Evolutionary conservation across 768 basidiomycete species (phyloP).

Genomic region (Boletus tomentosulus): DNA sequence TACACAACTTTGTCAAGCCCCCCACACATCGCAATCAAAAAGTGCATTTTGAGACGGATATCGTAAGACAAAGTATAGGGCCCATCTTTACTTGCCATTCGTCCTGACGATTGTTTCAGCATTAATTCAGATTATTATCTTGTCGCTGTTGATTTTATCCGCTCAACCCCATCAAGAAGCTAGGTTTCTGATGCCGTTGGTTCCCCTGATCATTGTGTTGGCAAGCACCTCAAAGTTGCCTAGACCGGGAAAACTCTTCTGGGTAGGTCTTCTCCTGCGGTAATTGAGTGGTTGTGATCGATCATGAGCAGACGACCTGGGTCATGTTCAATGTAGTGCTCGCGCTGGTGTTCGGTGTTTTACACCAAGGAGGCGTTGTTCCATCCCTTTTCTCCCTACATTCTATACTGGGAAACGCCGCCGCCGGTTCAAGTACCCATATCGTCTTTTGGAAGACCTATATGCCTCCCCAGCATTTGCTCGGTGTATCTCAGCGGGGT

Average conservation of each 20-base stretch:
- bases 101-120: constrained; percentile 19
- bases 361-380: constrained; percentile 42
- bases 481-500: constrained; percentile 28
- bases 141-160: constrained; percentile 30
- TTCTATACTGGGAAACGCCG: constrained; percentile 13
- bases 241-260: constrained; percentile 28
- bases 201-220: constrained; percentile 32
- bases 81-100: background rate
- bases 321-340: constrained; percentile 27
- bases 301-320: constrained; percentile 24
- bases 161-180: constrained; percentile 39
- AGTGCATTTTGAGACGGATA: constrained; percentile 10
- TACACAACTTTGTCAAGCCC: constrained; percentile 5
- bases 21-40: background rate
- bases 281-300: background rate
- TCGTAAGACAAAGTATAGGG: constrained; percentile 17
- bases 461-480: constrained; percentile 36
- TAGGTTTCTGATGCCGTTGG: constrained; percentile 35
- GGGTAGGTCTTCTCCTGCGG: constrained; percentile 22
- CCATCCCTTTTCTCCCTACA: constrained; percentile 35
- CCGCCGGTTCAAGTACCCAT: constrained; percentile 3
- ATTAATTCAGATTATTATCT: constrained; percentile 26
- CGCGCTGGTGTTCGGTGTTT: constrained; percentile 33
- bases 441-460: constrained; percentile 41
- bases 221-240: constrained; percentile 23